phyloP scores from a whole-genome alignment of 2,329 filamentous ascomycete species.

The Claviceps maximensis region DNA sequence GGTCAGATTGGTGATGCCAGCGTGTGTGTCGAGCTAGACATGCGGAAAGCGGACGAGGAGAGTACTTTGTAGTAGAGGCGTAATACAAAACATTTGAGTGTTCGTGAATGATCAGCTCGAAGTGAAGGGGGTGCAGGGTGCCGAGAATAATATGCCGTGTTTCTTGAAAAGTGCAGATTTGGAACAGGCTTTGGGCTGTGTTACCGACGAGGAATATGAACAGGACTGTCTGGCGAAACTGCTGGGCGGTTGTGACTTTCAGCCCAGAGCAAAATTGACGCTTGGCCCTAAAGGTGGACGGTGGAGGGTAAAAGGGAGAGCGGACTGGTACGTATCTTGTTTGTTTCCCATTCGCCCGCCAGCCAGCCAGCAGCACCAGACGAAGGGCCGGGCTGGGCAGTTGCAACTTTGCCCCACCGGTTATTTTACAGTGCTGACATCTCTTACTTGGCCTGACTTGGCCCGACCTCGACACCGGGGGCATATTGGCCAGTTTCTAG shows the following conservation, averaged over 20 bases:
- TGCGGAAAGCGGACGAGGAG: background rate
- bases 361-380: no score
- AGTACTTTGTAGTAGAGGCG: background rate
- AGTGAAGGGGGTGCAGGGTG: background rate
- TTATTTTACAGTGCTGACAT: background rate
- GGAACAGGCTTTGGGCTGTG: background rate
- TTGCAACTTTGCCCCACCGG: conserved; percentile 1
- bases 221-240: background rate
- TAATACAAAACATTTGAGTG: background rate
- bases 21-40: background rate
- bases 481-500: background rate
- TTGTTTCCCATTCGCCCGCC: background rate
- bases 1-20: background rate
- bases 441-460: background rate
- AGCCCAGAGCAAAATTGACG: background rate
- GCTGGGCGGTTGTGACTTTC: background rate
- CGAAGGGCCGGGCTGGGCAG: no score
- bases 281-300: background rate
- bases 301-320: no score
- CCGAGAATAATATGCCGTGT: background rate
- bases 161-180: background rate
- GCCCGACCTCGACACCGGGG: background rate
- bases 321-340: background rate
- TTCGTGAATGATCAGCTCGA: background rate
- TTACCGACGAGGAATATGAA: background rate